Conservation (phyloP, 345 rosid species). For the Moringa oleifera region DNA sequence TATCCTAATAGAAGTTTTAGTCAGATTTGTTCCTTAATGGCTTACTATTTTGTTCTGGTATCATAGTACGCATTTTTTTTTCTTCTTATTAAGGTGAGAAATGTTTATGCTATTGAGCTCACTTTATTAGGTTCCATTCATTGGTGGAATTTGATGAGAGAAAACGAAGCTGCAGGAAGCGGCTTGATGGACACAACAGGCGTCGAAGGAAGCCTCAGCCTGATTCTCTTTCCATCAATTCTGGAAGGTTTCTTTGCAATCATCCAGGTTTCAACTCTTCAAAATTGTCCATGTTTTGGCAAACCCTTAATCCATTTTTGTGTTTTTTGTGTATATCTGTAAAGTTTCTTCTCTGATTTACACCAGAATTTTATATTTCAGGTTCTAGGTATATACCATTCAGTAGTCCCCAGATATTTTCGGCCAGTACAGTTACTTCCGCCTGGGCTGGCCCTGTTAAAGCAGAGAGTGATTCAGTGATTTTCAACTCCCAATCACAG, state of each 20-base stretch:
- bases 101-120: not conserved
- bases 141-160: slow-evolving; percentile 70
- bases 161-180: slow-evolving; percentile 76
- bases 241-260: slow-evolving; percentile 36
- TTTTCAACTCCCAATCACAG: slow-evolving; percentile 9
- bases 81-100: no score
- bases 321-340: no score
- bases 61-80: no score
- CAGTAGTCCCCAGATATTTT: slow-evolving; percentile 33
- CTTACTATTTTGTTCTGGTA: no score
- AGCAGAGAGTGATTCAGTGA: slow-evolving; percentile 22
- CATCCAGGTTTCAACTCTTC: slow-evolving; percentile 38
- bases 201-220: slow-evolving; percentile 71
- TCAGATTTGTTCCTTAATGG: no score
- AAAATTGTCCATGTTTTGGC: no score
- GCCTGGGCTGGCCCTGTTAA: slow-evolving; percentile 40
- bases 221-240: slow-evolving; percentile 32
- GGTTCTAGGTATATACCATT: slow-evolving; percentile 43
- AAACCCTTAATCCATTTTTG: no score
- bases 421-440: slow-evolving; percentile 26
- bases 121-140: slow-evolving; percentile 54
- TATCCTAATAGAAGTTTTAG: no score
- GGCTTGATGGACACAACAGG: slow-evolving; percentile 76
- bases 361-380: slow-evolving; percentile 13
- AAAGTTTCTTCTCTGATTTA: no score